Percentiles rank a stretch among this genome's conserved stretches.
Conservation (phyloP, 106 monocot species). For the Narthecium ossifragum region DNA sequence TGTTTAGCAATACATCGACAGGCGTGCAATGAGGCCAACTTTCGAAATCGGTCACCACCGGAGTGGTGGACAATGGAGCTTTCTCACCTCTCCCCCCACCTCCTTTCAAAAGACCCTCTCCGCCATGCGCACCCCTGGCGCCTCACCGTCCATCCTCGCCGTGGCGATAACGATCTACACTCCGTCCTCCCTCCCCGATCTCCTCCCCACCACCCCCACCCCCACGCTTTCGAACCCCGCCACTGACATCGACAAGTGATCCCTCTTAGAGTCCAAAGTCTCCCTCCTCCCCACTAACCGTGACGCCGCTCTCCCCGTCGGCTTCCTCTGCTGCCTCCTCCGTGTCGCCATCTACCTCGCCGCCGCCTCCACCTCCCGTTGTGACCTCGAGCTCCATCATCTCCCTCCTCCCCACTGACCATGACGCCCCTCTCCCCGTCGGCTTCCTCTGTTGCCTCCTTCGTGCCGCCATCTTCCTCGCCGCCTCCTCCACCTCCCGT, state of each 20-base stretch:
- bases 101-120: constrained; percentile 39
- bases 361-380: too few relatives aligned
- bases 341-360: too few relatives aligned
- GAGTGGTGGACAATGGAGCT: constrained; percentile 79
- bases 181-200: constrained; percentile 39
- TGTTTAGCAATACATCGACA: too few relatives aligned
- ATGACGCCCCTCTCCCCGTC: constrained; percentile 28
- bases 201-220: constrained; percentile 13
- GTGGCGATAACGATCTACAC: constrained; percentile 34
- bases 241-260: constrained; percentile 11
- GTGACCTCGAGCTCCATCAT: too few relatives aligned
- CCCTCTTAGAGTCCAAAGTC: too few relatives aligned
- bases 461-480: too few relatives aligned
- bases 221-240: neutral
- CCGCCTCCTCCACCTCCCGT: too few relatives aligned
- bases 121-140: constrained; percentile 41
- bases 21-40: too few relatives aligned
- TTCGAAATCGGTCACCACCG: constrained; percentile 46
- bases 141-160: constrained; percentile 30
- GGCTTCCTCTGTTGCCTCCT: constrained; percentile 74
- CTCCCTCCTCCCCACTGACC: constrained; percentile 22
- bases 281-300: too few relatives aligned
- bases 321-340: too few relatives aligned
- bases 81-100: constrained; percentile 24
- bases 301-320: too few relatives aligned